Conservation (phyloP, 768 basidiomycete species). For the Lactarius trivialis region DNA sequence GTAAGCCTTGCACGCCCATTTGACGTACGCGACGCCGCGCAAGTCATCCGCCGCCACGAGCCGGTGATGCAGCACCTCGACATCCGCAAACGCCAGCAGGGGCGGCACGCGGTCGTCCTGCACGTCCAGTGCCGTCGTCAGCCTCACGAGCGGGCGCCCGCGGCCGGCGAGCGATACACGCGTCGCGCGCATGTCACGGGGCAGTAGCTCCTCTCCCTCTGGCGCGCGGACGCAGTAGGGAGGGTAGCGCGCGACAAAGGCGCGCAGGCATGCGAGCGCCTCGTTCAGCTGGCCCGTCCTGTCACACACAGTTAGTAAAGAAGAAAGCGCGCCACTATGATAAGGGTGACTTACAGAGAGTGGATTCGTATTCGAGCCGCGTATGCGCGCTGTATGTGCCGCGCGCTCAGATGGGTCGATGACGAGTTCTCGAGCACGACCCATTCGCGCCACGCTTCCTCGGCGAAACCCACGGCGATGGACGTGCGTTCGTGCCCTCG, state of each 20-base stretch:
- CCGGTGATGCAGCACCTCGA: constrained; percentile 74
- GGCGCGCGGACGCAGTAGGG: constrained; percentile 40
- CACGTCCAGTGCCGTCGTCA: constrained; percentile 50
- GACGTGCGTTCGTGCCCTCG: constrained; percentile 40
- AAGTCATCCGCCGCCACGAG: constrained; percentile 38
- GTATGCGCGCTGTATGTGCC: constrained; percentile 65
- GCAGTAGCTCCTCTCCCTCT: no score
- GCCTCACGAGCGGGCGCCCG: constrained; percentile 61
- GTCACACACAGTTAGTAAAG: no score
- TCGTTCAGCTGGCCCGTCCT: constrained; percentile 43
- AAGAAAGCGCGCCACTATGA: no score
- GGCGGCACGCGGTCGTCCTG: constrained; percentile 80
- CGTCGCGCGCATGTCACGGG: constrained; percentile 32
- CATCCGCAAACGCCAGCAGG: constrained; percentile 63
- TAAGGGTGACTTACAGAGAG: constrained; percentile 40
- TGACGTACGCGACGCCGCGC: constrained; percentile 60
- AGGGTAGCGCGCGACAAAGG: constrained; percentile 61
- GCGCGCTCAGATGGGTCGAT: constrained; percentile 24
- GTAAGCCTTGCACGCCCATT: constrained; percentile 69
- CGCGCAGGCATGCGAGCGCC: constrained; percentile 50
- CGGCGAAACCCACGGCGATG: constrained; percentile 47
- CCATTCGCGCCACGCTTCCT: constrained; percentile 67
- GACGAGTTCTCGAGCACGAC: constrained; percentile 37
- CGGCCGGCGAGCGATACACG: constrained; percentile 54
- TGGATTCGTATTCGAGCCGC: constrained; percentile 60